A percentile compares a stretch with the other conserved stretches of the same genome.
phyloP scores from a whole-genome alignment of 2,329 filamentous ascomycete genomes.

The Trichoderma polysporum region DNA sequence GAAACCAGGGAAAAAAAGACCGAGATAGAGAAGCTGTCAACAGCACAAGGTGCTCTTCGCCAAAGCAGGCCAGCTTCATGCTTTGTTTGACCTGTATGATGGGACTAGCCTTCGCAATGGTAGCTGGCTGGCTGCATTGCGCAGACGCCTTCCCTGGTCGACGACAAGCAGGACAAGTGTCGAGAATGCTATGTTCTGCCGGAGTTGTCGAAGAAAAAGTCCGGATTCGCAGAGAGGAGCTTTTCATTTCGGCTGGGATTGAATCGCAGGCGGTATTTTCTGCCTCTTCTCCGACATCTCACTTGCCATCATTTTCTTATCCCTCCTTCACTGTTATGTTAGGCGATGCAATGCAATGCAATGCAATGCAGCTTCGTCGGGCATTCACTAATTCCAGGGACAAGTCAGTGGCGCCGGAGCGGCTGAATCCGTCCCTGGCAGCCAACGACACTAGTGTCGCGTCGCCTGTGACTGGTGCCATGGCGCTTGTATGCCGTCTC shows the following conservation, averaged over 20 bases:
- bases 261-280: background rate
- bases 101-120: background rate
- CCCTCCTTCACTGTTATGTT: background rate
- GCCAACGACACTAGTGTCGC: constrained; percentile 5
- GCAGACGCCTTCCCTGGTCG: background rate
- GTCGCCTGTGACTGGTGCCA: constrained; percentile 1
- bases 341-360: constrained; percentile 12
- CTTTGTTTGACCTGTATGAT: background rate
- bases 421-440: constrained; percentile 18
- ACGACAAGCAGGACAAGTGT: background rate
- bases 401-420: constrained; percentile 17
- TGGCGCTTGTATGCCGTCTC: constrained; percentile 7
- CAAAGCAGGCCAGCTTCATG: background rate
- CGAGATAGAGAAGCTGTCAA: background rate
- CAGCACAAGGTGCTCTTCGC: constrained; percentile 1
- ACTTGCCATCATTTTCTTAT: background rate
- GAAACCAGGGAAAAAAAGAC: background rate
- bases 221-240: background rate
- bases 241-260: background rate
- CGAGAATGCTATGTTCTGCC: background rate
- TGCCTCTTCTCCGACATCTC: background rate
- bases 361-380: constrained; percentile 8
- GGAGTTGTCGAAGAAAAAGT: background rate
- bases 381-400: constrained; percentile 12
- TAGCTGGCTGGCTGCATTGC: background rate